These are phyloP conservation scores for Graphilbum fragrans DNA, from an alignment of 2,329 filamentous ascomycete species.

Conservation along the genomic window DNA sequence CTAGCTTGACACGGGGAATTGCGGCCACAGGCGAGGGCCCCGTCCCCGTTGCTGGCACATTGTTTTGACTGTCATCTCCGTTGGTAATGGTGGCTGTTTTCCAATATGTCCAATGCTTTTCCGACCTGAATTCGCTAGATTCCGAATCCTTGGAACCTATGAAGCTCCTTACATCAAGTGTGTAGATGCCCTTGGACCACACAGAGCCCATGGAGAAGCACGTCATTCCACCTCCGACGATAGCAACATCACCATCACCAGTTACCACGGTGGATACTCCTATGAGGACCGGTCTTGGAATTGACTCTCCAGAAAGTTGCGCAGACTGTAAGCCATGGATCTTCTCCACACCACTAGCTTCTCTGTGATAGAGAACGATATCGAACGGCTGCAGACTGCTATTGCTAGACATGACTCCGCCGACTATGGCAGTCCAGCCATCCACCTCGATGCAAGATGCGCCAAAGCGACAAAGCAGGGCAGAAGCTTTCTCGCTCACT, in stretches of 20 bases:
- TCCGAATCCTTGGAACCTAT: neutral
- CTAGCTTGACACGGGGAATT: constrained; percentile 41
- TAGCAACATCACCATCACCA: constrained; percentile 36
- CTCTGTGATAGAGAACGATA: constrained; percentile 29
- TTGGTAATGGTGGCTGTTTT: constrained; percentile 6
- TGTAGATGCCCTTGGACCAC: constrained; percentile 57
- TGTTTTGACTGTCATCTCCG: neutral
- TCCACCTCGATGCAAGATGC: constrained; percentile 2
- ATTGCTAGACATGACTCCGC: constrained; percentile 28
- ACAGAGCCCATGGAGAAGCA: constrained; percentile 86
- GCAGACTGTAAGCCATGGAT: constrained; percentile 11
- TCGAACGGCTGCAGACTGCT: constrained; percentile 37
- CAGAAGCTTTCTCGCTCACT: neutral
- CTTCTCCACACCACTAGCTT: constrained; percentile 13
- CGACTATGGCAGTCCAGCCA: constrained; percentile 20
- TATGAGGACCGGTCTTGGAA: constrained; percentile 52
- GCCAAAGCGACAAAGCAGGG: constrained; percentile 8
- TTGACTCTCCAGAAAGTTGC: neutral
- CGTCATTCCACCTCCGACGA: constrained; percentile 71
- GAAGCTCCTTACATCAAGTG: constrained; percentile 16
- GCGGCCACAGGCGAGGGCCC: neutral
- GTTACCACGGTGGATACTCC: constrained; percentile 48
- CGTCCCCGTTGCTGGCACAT: too few relatives aligned
- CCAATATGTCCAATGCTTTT: constrained; percentile 1
- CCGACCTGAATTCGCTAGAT: neutral